These are phyloP conservation scores for Barbatosphaeria neglecta DNA, from an alignment of 495 filamentous ascomycete species.

Conservation along the genomic window DNA sequence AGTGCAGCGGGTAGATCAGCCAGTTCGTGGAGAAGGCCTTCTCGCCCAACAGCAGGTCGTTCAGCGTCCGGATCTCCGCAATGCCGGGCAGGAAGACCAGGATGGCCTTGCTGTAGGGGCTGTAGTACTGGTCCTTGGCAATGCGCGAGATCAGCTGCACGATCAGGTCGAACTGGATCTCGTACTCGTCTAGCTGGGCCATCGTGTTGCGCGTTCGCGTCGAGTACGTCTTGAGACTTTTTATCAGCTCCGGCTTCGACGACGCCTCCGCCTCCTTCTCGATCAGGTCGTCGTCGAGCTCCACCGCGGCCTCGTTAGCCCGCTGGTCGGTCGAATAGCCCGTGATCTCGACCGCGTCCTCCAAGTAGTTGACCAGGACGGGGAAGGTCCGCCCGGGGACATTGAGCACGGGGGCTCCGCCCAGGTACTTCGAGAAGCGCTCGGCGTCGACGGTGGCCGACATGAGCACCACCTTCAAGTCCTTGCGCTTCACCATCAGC, in stretches of 20 bases:
- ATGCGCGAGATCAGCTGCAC: constrained; percentile 61
- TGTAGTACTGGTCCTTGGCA: constrained; percentile 51
- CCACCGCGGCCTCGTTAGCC: constrained; percentile 31
- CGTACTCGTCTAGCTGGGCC: constrained; percentile 69
- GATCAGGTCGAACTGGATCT: constrained; percentile 75
- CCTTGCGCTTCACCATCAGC: constrained; percentile 55
- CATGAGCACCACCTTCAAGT: constrained; percentile 81
- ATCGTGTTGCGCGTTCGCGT: constrained; percentile 60
- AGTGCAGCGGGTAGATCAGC: constrained; percentile 81
- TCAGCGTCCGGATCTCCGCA: constrained; percentile 78
- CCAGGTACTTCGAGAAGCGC: constrained; percentile 77
- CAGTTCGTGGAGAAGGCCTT: constrained; percentile 55
- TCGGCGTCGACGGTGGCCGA: constrained; percentile 91
- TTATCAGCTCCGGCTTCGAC: constrained; percentile 35
- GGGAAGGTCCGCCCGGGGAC: constrained; percentile 92
- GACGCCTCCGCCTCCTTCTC: constrained; percentile 35
- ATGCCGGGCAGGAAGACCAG: constrained; percentile 91
- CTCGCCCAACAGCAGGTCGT: constrained; percentile 67
- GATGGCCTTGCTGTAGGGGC: constrained; percentile 73
- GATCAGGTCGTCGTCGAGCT: constrained; percentile 44
- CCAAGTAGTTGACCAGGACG: constrained; percentile 74
- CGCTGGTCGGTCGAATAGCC: constrained; percentile 50
- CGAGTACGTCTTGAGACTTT: constrained; percentile 57
- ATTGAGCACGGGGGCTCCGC: constrained; percentile 70
- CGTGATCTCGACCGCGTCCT: constrained; percentile 81